phyloP scores from a whole-genome alignment of 768 basidiomycete genomes.

The Cantharellus cinnabarinus region DNA sequence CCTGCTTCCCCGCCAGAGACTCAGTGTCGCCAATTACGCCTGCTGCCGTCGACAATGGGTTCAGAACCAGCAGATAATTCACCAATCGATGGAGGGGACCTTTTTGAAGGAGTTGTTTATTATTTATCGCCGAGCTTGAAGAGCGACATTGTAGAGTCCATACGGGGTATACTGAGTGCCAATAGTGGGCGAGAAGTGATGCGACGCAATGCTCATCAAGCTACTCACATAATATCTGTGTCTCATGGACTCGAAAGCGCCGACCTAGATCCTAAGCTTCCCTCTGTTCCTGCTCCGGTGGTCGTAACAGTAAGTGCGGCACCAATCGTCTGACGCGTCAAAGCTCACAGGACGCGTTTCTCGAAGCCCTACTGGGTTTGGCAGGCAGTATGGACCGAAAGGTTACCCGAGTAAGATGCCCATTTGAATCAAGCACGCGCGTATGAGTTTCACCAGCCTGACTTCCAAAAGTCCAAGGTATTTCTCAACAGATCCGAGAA shows the following conservation, averaged over 20 bases:
- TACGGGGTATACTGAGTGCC: not conserved
- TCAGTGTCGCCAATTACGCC: no score
- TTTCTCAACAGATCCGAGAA: conserved; percentile 58
- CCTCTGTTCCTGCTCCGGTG: not conserved
- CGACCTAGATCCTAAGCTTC: not conserved
- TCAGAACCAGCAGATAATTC: no score
- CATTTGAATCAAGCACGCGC: not conserved
- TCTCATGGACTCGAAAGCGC: not conserved
- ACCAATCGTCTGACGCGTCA: not conserved
- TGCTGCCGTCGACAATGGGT: no score
- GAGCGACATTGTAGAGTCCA: not conserved
- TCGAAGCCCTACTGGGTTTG: not conserved
- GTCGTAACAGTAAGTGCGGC: not conserved
- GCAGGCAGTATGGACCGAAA: not conserved
- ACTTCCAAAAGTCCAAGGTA: conserved; percentile 24
- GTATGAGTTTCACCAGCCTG: no score
- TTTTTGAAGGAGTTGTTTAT: not conserved
- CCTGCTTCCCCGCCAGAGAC: no score
- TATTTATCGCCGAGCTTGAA: not conserved
- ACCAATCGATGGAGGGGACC: not conserved
- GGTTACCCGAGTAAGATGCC: not conserved
- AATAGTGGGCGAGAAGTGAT: not conserved
- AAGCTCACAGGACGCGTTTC: not conserved
- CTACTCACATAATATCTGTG: not conserved
- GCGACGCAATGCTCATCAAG: not conserved